These are phyloP conservation scores for Mortierella alpina DNA, from an alignment of 192 early-diverging fungal genomes.

Conservation along the genomic window DNA sequence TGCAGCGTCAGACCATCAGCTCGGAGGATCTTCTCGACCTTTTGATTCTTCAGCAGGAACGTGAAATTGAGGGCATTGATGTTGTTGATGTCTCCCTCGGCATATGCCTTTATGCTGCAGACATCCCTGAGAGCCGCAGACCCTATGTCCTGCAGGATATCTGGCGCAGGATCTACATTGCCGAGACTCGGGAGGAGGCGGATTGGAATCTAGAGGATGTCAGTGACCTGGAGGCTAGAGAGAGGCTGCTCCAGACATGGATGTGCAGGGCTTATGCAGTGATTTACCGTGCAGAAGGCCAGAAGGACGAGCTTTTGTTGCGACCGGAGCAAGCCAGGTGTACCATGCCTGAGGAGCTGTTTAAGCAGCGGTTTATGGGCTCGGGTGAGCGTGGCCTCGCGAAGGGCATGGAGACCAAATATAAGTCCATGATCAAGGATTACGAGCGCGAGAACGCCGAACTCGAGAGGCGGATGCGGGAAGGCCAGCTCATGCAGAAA, in stretches of 20 bases:
- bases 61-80: conserved; percentile 27
- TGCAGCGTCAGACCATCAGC: conserved; percentile 21
- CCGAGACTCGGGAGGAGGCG: neutral
- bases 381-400: too few relatives aligned
- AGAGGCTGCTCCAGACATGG: conserved; percentile 29
- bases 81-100: conserved; percentile 21
- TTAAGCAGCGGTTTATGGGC: conserved; percentile 23
- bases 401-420: conserved; percentile 2
- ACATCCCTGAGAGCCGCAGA: conserved; percentile 45
- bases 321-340: conserved; percentile 34
- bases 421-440: conserved; percentile 25
- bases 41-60: conserved; percentile 25
- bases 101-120: conserved; percentile 36
- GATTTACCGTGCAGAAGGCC: conserved; percentile 29
- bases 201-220: conserved; percentile 30
- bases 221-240: conserved; percentile 24
- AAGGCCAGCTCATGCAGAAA: conserved; percentile 31
- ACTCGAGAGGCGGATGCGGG: conserved; percentile 25
- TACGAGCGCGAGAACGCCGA: conserved; percentile 39
- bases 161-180: conserved; percentile 46
- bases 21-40: conserved; percentile 44
- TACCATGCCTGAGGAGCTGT: conserved; percentile 27
- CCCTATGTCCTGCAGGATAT: conserved; percentile 43
- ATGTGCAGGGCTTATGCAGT: conserved; percentile 34
- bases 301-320: conserved; percentile 34